A percentile compares a stretch with the other conserved stretches of the same genome.
Conservation (phyloP, 805 yeast species). For the Cyberlindnera maritima region DNA sequence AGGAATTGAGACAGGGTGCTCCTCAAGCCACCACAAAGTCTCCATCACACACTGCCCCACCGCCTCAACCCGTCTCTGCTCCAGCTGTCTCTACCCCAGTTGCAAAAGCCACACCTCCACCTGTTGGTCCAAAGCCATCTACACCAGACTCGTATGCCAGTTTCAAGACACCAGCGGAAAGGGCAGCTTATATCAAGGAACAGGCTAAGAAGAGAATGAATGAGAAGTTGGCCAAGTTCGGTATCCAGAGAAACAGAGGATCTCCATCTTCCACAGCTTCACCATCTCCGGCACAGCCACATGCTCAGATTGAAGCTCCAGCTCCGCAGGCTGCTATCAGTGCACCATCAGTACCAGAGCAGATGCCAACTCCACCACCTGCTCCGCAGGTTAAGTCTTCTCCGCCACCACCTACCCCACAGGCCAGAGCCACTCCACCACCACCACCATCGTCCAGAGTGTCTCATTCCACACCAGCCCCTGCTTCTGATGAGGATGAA, state of each 20-base stretch:
- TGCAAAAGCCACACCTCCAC: conserved; percentile 19
- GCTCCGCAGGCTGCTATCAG: too few relatives aligned
- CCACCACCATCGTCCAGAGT: conserved; percentile 7
- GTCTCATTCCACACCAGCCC: conserved; percentile 1
- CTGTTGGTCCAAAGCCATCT: conserved; percentile 22
- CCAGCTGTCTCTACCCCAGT: conserved; percentile 2
- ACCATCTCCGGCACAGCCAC: conserved; percentile 15
- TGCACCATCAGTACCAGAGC: too few relatives aligned
- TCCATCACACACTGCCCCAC: background rate
- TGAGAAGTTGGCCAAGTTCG: conserved; percentile 78
- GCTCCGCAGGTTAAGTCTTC: background rate
- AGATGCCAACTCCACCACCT: background rate
- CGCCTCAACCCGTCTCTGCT: background rate
- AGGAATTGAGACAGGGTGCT: conserved; percentile 39
- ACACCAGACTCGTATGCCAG: conserved; percentile 26
- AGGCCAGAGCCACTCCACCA: conserved; percentile 1
- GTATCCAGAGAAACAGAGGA: conserved; percentile 40
- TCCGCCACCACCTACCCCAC: conserved; percentile 3
- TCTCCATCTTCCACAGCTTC: conserved; percentile 17
- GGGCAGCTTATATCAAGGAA: conserved; percentile 79
- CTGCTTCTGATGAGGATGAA: conserved; percentile 33
- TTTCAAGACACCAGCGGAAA: conserved; percentile 55
- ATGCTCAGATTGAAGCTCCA: background rate
- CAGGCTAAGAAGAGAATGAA: conserved; percentile 82
- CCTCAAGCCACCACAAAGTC: conserved; percentile 6